Conservation (phyloP, 108 stramenopile species). For the Pseudonitzschia multiseries region DNA sequence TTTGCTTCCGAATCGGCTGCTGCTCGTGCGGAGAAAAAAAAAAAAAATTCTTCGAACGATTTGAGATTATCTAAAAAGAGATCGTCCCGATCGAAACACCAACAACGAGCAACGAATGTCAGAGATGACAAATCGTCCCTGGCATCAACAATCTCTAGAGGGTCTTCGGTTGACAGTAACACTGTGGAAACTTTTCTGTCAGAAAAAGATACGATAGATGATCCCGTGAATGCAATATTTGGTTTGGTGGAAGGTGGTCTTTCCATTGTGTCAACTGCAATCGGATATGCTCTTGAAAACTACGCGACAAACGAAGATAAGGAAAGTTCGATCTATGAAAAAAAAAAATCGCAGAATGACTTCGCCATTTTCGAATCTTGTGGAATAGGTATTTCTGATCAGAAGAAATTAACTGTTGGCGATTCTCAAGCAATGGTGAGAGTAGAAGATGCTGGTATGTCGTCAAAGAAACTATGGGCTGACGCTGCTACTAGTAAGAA, state of each 20-base stretch:
- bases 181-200: conserved; percentile 13
- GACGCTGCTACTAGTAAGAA: neutral
- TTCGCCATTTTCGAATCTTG: conserved; percentile 12
- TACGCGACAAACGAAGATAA: neutral
- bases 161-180: conserved; percentile 9
- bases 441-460: too few relatives aligned
- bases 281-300: conserved; percentile 22
- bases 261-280: conserved; percentile 19
- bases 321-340: neutral
- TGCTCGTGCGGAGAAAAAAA: neutral
- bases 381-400: neutral
- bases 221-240: conserved; percentile 23
- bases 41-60: neutral
- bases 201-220: conserved; percentile 20
- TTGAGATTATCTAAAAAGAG: neutral
- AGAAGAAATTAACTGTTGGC: neutral
- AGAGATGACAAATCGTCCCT: conserved; percentile 3
- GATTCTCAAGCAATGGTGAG: neutral
- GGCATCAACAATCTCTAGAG: conserved; percentile 6
- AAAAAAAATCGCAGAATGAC: neutral
- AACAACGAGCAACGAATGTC: neutral
- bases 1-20: neutral
- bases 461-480: too few relatives aligned
- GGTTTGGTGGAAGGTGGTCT: conserved; percentile 38
- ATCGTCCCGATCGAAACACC: neutral